Percentiles rank a stretch among this genome's conserved stretches.
Conservation (phyloP, 2,329 filamentous ascomycete species). For the Aspergillus alliaceus region DNA sequence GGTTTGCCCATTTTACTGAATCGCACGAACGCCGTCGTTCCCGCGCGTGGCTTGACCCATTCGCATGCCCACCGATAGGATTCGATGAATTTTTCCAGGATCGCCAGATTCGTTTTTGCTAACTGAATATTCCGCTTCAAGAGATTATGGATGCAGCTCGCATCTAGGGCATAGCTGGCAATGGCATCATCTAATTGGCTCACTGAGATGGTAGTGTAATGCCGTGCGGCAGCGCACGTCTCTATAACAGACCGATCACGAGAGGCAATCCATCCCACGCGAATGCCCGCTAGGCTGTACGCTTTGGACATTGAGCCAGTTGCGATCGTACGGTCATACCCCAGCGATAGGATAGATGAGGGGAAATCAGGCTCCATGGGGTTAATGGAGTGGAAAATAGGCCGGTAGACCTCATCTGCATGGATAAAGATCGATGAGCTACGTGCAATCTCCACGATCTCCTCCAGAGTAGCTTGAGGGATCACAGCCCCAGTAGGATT, state of each 20-base stretch:
- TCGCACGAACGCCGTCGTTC: constrained; percentile 77
- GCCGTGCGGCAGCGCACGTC: constrained; percentile 63
- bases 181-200: constrained; percentile 79
- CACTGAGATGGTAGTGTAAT: constrained; percentile 86
- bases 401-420: constrained; percentile 79
- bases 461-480: constrained; percentile 57
- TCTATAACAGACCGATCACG: constrained; percentile 63
- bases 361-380: constrained; percentile 57
- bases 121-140: constrained; percentile 65
- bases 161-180: constrained; percentile 70
- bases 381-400: constrained; percentile 71
- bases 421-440: constrained; percentile 65
- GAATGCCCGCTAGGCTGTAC: constrained; percentile 78
- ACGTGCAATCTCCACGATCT: constrained; percentile 63
- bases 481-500: constrained; percentile 77
- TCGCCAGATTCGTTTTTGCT: constrained; percentile 64
- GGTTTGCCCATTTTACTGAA: constrained; percentile 60
- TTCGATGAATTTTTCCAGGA: constrained; percentile 68
- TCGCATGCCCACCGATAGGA: constrained; percentile 63
- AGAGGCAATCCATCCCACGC: constrained; percentile 79
- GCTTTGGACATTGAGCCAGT: constrained; percentile 85
- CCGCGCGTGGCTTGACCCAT: constrained; percentile 74
- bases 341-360: constrained; percentile 69
- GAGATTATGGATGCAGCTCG: constrained; percentile 62
- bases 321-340: constrained; percentile 68